Evolutionary conservation across 352 stramenopile species (phyloP), one percentile per base, ranked within the genome.

Genomic region (Elongisporangium prolatum): DNA sequence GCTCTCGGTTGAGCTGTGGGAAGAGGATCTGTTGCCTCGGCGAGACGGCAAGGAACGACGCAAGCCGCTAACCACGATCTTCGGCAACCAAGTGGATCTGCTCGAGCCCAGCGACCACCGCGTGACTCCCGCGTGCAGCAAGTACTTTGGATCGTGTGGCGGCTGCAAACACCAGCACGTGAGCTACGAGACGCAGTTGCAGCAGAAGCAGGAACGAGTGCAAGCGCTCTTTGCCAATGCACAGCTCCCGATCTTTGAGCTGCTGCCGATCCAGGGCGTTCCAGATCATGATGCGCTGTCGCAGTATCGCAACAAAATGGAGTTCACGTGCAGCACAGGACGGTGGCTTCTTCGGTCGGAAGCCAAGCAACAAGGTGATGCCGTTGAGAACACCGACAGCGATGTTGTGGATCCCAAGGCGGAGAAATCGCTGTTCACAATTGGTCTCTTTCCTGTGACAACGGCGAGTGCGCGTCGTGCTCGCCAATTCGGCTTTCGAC

Each of bases 261-360:
- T 86, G 9, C 72, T 69, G 0, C 16, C 55, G 6, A 85, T 90
- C 59, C 21, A 77, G 9, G 80, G 80, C 11, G 65, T 72, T 0
- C 21, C 60, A 8, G 37, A 57, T 4, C 20, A 53, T 0, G 22
- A 8, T 20, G 57, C 40, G 3, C 49, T 73, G 10, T 84, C 79
- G 50, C 57, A 75, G 38, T 93, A 93, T 61, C 78, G 83, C 56
- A 93, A 91, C 71, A 93, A 93, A 60, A 91, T 88, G 71, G 83
- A 93, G 61, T 93, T 93, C 57, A 91, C 83, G 8, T 90, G 80
- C 56, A 91, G 77, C 57, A 83, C 80, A 3, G 77, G 77, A n/a
- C 78, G 80, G 0, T 91, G 83, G 83, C 59, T 89, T 21, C 59
- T 89, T 21, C 60, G 75, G 4, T 34, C 61, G 4, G 47, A 63